Base-by-base conservation (phyloP, 768 basidiomycete genomes). In the Boletus fagicola region DNA sequence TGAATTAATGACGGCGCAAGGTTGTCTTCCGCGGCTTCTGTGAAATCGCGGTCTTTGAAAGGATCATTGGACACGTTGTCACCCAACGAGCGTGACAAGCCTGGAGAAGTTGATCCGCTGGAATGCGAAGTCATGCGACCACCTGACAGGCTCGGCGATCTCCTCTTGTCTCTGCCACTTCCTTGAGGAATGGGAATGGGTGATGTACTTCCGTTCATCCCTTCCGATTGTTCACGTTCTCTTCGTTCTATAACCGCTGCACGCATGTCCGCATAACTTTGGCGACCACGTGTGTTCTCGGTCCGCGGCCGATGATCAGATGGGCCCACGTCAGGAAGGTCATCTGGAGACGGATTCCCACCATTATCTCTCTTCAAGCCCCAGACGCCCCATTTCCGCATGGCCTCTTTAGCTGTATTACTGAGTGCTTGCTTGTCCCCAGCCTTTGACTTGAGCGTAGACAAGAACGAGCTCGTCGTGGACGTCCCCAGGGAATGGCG, bases 381-480 rank as follows among this genome's bases (percentile, higher is more conserved):
- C 88, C 92, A 94, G 56, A 85, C 86, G 24, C 93, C 87, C 93
- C 93, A 96, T 69, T 96, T 96, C 57, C 88, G 85, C 80, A 97
- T 87, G 10, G 90, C 82, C 67, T 97, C 95, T 68, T 88, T 90
- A 13, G 94, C 91, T 0, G 89, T 84, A 63, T 90, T 87, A 61
- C 85, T 87, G 44, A 95, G 75, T 8, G 90, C 90, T 70, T 94
- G 89, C 68, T 93, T 95, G 71, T 95, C 94, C 24, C 74, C 76
- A 0, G 86, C 83, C 43, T 87, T 87, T 7, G 90, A 84, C 68
- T 88, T 90, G 51, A 92, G 79, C 24, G 88, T 86, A 18, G 89
- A 83, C 47, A 96, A 81, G 75, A 97, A 89, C 18, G 86, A 75
- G n/a, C 80, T 62, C 1, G 71, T 59, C n/a, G 72, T 61, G n/a